These are phyloP conservation scores for Verbascum thapsus DNA, from an alignment of 257 asterid genomes.

Conservation along the genomic window DNA sequence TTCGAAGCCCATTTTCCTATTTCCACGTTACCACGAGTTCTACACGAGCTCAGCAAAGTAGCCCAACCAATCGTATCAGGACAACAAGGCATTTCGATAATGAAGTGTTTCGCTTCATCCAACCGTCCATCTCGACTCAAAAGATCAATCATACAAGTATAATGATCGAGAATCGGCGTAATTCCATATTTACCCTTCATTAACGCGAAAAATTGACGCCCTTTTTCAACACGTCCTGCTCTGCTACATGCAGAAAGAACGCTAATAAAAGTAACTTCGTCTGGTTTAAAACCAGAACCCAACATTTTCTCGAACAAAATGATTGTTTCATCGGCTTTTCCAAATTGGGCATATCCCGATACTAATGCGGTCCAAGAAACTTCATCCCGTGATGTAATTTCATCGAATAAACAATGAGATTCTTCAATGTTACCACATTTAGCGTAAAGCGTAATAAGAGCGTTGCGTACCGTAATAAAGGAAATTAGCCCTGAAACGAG, in stretches of 20 bases:
- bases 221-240: slow-evolving; percentile 75
- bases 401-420: slow-evolving; percentile 60
- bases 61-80: slow-evolving; percentile 71
- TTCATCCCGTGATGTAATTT: slow-evolving; percentile 62
- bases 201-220: slow-evolving; percentile 57
- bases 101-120: slow-evolving; percentile 74
- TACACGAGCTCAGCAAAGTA: slow-evolving; percentile 69
- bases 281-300: slow-evolving; percentile 63
- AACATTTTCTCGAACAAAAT: slow-evolving; percentile 76
- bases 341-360: slow-evolving; percentile 86
- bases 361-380: slow-evolving; percentile 90
- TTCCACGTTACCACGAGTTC: slow-evolving; percentile 62
- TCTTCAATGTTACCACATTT: slow-evolving; percentile 84
- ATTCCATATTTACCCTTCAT: slow-evolving; percentile 64
- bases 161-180: slow-evolving; percentile 58
- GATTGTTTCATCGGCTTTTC: slow-evolving; percentile 75
- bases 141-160: slow-evolving; percentile 74
- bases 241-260: slow-evolving; percentile 91
- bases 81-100: slow-evolving; percentile 65
- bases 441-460: slow-evolving; percentile 76
- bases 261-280: slow-evolving; percentile 74
- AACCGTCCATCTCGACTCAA: slow-evolving; percentile 76
- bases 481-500: slow-evolving; percentile 67
- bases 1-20: slow-evolving; percentile 77
- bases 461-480: slow-evolving; percentile 75